Percentiles rank a stretch among this genome's conserved stretches.
Evolutionary conservation across 345 rosid species (phyloP).

Genomic region (Theobroma cacao): DNA sequence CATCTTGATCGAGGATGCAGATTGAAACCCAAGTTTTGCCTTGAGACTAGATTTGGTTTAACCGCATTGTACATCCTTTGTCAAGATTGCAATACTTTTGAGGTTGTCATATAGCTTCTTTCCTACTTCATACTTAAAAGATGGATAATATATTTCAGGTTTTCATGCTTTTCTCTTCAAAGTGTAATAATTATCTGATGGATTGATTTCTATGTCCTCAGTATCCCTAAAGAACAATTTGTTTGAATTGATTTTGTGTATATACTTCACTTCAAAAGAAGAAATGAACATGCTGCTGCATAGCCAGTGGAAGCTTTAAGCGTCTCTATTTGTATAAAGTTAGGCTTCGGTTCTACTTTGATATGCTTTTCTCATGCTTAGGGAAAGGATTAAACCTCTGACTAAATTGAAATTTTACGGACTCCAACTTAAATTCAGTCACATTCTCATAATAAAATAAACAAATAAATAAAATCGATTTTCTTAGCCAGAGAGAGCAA

Average conservation of each 20-base stretch:
- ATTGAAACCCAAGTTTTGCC: conserved; percentile 57
- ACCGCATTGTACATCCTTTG: conserved; percentile 78
- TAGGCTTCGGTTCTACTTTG: background rate
- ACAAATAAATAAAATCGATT: background rate
- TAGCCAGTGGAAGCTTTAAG: background rate
- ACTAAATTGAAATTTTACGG: background rate
- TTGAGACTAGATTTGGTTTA: conserved; percentile 47
- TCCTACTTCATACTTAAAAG: background rate
- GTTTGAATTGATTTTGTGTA: background rate
- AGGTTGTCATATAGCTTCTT: conserved; percentile 51
- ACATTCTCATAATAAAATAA: background rate
- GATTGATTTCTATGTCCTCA: background rate
- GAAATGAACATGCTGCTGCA: background rate
- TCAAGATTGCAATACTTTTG: conserved; percentile 60
- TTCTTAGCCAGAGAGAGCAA: background rate
- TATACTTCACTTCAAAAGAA: background rate
- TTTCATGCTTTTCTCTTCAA: background rate
- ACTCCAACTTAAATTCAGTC: background rate
- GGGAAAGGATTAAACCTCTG: too few species aligned
- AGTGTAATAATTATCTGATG: background rate
- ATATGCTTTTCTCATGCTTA: background rate
- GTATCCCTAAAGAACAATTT: background rate
- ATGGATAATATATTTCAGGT: background rate
- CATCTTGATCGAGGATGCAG: conserved; percentile 78
- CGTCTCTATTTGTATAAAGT: background rate